Percentiles rank a stretch among this genome's conserved stretches.
phyloP scores from a whole-genome alignment of 768 basidiomycete species.

The Kwoniella newhampshirensis region DNA sequence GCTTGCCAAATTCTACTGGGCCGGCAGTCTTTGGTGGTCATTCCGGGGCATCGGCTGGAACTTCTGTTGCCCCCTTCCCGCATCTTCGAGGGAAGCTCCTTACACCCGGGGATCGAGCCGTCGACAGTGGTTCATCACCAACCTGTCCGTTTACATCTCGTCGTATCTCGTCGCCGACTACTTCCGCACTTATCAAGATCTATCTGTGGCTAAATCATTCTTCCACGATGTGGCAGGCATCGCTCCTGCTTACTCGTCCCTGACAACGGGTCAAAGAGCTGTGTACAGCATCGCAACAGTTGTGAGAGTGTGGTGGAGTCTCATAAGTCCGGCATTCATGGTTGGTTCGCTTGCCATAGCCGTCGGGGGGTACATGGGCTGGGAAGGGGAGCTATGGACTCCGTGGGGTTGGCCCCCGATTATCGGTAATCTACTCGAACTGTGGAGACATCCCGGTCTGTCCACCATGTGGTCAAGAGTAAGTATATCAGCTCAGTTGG shows the following conservation, averaged over 20 bases:
- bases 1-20: conserved; percentile 38
- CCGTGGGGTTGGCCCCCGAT: conserved; percentile 46
- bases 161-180: conserved; percentile 22
- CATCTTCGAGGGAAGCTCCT: conserved; percentile 22
- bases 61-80: conserved; percentile 19
- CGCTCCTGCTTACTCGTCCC: conserved; percentile 15
- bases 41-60: conserved; percentile 36
- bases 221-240: conserved; percentile 24
- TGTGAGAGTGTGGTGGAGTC: conserved; percentile 13
- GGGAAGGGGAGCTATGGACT: conserved; percentile 37
- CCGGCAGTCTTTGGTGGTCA: conserved; percentile 29
- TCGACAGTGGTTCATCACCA: conserved; percentile 12
- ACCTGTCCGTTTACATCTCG: conserved; percentile 5
- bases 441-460: conserved; percentile 42
- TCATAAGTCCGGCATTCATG: conserved; percentile 12
- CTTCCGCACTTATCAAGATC: conserved; percentile 26
- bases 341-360: conserved; percentile 8
- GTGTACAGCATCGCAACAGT: conserved; percentile 30
- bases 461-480: conserved; percentile 42
- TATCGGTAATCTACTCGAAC: conserved; percentile 30
- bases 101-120: conserved; percentile 27
- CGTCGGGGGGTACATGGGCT: conserved; percentile 32
- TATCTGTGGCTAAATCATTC: conserved; percentile 18
- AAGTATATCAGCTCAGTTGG: conserved; percentile 9
- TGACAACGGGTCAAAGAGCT: conserved; percentile 19